These are phyloP conservation scores for Flaveria sonorensis DNA, from an alignment of 129 eudicot genomes.

Conservation along the genomic window DNA sequence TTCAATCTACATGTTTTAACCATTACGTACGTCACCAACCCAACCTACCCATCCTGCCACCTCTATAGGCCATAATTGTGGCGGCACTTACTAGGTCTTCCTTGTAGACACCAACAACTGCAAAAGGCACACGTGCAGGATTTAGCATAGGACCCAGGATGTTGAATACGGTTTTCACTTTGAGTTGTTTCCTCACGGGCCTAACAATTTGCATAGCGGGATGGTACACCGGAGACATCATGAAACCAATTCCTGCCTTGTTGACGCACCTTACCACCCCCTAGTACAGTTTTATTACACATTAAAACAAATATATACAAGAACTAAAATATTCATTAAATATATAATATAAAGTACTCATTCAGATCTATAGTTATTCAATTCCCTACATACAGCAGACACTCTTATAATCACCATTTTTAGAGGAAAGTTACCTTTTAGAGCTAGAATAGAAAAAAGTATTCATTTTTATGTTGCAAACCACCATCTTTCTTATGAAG, in stretches of 20 bases:
- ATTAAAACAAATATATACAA: not conserved
- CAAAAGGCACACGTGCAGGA: slow-evolving; percentile 89
- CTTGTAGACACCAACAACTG: slow-evolving; percentile 89
- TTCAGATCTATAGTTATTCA: too few relatives aligned
- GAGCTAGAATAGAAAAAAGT: too few relatives aligned
- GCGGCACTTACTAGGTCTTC: slow-evolving; percentile 67
- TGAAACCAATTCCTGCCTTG: slow-evolving; percentile 86
- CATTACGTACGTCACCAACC: slow-evolving; percentile 1
- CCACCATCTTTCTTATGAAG: too few relatives aligned
- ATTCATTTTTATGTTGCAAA: too few relatives aligned
- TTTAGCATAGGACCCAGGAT: slow-evolving; percentile 90
- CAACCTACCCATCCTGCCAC: not conserved
- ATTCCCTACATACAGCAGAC: too few relatives aligned
- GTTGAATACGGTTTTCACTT: slow-evolving; percentile 87
- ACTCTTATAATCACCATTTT: too few relatives aligned
- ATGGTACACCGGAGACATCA: slow-evolving; percentile 92
- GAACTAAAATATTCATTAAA: not conserved
- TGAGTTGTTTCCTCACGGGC: slow-evolving; percentile 79
- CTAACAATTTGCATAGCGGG: slow-evolving; percentile 93
- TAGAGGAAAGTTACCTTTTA: too few relatives aligned
- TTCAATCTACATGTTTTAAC: too few relatives aligned
- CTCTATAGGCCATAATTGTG: not conserved
- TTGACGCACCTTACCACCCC: slow-evolving; percentile 75
- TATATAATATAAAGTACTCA: too few relatives aligned
- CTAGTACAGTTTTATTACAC: slow-evolving; percentile 31